Conservation (phyloP, 805 yeast species). For the Maudiozyma barnettii region DNA sequence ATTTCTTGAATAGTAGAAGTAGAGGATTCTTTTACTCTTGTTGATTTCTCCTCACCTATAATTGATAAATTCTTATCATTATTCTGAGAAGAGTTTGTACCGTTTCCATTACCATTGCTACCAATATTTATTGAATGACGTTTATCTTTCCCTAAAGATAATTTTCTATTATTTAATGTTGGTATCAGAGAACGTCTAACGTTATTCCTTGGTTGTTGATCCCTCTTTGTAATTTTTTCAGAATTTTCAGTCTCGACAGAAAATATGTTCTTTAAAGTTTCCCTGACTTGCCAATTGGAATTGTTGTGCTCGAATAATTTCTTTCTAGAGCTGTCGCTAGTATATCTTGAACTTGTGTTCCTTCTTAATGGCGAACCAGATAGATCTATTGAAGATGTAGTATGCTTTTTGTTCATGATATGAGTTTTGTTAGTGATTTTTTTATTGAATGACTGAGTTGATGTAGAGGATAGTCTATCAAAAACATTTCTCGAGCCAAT, state of each 20-base stretch:
- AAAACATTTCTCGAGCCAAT: conserved; percentile 16
- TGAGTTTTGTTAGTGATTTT: conserved; percentile 11
- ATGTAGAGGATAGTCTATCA: conserved; percentile 22
- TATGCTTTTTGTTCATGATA: conserved; percentile 5
- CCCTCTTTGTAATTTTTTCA: neutral
- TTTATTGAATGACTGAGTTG: conserved; percentile 27
- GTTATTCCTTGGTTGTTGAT: neutral
- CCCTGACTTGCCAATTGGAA: conserved; percentile 11
- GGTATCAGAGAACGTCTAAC: conserved; percentile 7
- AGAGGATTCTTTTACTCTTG: neutral
- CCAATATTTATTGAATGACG: neutral
- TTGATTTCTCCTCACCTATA: conserved; percentile 1
- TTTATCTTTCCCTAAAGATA: neutral
- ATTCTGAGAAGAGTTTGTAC: too few relatives aligned
- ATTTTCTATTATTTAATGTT: neutral
- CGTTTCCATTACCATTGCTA: neutral
- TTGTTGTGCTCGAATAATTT: neutral
- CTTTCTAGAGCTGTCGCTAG: neutral
- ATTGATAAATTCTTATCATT: neutral
- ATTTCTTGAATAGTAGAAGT: neutral
- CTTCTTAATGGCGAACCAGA: conserved; percentile 26
- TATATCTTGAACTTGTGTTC: neutral
- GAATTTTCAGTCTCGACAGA: conserved; percentile 6
- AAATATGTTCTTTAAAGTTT: conserved; percentile 24
- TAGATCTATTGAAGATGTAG: conserved; percentile 19